Evolutionary conservation across 768 basidiomycete genomes (phyloP), one percentile per base, ranked within the genome.

Genomic region (Rhizopogon salebrosus): DNA sequence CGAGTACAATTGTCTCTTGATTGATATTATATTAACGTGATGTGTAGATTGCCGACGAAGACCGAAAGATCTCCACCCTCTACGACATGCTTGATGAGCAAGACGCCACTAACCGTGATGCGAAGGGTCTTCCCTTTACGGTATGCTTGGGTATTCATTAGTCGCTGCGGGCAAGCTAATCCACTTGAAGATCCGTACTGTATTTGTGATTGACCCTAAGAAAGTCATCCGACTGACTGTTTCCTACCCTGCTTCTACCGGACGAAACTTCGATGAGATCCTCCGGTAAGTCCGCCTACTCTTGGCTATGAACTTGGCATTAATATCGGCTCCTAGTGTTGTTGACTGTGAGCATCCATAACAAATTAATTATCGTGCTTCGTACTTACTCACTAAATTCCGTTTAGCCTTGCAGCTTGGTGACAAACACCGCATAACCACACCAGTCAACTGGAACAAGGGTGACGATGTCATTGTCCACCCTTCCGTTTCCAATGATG

Each of bases 21-120:
- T 38, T 22, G 51, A 5, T 27, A 13, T 31, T 29, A 22, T 22
- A 18, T 41, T 40, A 16, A 23, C 13, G 16, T 34, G 29, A 53
- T 29, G 36, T 2, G 41, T 60, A 93, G 90, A 98, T 99, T 61
- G 97, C 92, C 45, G 97, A 99, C 67, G 78, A 80, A 22, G 87
- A 94, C 65, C 80, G 95, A 69, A 87, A 80, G 64, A 80, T 98
- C 42, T 87, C 92, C 8, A 82, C 80, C 38, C 72, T 92, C 52
- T 95, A 97, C 65, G 95, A 97, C 66, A 98, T 98, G 95, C 79
- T 98, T 53, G 97, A 98, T 69, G 80, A 89, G 65, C 91, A 94
- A 70, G 97, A 99, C 72, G 80, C 86, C 39, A 95, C 93, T 51
- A 99, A 92, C 73, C 78, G 81, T 35, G 89, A 91, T 67, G 74